phyloP scores from a whole-genome alignment of 2,329 filamentous ascomycete genomes.

The Boeremia lycopersici region DNA sequence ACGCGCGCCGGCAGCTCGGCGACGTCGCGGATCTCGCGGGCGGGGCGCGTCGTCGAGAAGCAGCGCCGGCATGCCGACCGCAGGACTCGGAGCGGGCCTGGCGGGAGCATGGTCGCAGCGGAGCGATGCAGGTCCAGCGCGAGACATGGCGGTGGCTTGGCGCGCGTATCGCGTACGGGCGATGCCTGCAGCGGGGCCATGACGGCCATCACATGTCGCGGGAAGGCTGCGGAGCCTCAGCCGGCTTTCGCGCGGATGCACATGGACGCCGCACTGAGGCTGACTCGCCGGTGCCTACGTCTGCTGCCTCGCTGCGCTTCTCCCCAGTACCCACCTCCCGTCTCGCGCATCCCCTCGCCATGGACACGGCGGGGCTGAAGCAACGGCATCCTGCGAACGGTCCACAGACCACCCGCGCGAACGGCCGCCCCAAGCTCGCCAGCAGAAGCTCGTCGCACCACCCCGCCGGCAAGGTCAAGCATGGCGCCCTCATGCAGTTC shows the following conservation, averaged over 20 bases:
- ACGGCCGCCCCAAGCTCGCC: conserved; percentile 20
- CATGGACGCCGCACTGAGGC: conserved; percentile 2
- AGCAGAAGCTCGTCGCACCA: conserved; percentile 27
- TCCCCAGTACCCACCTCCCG: background rate
- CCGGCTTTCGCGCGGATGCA: conserved; percentile 3
- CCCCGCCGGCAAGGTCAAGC: conserved; percentile 48
- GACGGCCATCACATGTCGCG: conserved; percentile 4
- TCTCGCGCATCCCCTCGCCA: background rate
- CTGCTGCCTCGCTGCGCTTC: too few species aligned
- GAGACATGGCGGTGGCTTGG: too few species aligned
- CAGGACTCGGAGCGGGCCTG: conserved; percentile 29
- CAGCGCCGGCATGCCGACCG: conserved; percentile 13
- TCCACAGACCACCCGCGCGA: conserved; percentile 18
- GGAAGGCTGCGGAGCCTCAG: conserved; percentile 18
- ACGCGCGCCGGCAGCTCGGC: conserved; percentile 44
- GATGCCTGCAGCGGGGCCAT: background rate
- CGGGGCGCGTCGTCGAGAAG: conserved; percentile 36
- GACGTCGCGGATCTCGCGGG: conserved; percentile 35
- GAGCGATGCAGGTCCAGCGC: background rate
- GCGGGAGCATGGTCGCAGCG: background rate
- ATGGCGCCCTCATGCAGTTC: conserved; percentile 51
- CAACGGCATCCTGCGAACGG: conserved; percentile 35
- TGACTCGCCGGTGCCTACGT: background rate
- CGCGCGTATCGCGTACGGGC: conserved; percentile 1
- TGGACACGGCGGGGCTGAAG: conserved; percentile 34